Evolutionary conservation across 225 moss, liverwort and hornwort species (phyloP), one percentile per base, ranked within the genome.

Genomic region (Thuidium tamariscinum): DNA sequence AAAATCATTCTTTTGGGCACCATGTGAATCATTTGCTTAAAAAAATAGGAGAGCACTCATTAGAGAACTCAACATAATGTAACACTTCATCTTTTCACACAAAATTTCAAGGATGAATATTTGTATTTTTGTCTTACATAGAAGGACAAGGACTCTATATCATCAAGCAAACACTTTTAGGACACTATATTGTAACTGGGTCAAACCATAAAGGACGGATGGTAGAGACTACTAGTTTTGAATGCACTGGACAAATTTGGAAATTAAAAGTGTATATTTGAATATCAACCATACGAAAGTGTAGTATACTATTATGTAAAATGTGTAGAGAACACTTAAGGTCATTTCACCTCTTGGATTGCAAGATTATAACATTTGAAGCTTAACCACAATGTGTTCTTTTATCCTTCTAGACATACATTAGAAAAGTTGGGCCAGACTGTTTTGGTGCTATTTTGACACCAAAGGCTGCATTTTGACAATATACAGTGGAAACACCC

Each of bases 201-300:
- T 9, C 18, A n/a, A 17, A 0, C n/a, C 3, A 9, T 64, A 36
- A 0, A 5, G 0, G 7, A 41, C 1, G 1, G 15, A 42, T 27
- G 5, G 4, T 42, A 42, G 26, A 42, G 15, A 7, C 1, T 0
- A 27, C 0, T 13, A 70, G 15, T 42, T 15, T 42, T 7, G 1
- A 2, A 9, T 42, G 27, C 16, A 70, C 16, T 16, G 9, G 9
- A 9, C 16, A 15, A 70, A 9, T 5, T 27, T 42, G 3, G 0
- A 42, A 26, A 42, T 44, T 16, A 5, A n/a, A 15, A 42, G 0
- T 37, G 0, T 2, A 16, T 7, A 42, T 70, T 70, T 16, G 1
- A 16, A 44, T 8, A 16, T 44, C 2, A 1, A 16, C 27, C 0
- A 0, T 15, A 27, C 0, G 5, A 26, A 70, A 70, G 16, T 14